A percentile compares a stretch with the other conserved stretches of the same genome.
phyloP scores from a whole-genome alignment of 768 basidiomycete species.

The Amanita muscaria region DNA sequence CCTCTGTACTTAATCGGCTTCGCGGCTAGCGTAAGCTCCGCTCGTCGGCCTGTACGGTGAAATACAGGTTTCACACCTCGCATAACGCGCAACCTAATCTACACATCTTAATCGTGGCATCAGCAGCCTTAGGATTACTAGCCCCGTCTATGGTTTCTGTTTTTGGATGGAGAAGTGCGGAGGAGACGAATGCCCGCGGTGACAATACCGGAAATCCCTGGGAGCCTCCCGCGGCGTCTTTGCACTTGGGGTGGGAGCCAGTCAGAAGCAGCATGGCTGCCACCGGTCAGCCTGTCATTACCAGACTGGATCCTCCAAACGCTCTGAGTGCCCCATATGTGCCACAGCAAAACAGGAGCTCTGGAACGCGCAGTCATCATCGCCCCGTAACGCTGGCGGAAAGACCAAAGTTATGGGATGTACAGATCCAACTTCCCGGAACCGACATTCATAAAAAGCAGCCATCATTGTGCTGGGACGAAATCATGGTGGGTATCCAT shows the following conservation, averaged over 20 bases:
- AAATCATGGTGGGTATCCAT: slow-evolving; percentile 29
- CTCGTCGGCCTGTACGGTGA: no score
- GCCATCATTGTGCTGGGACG: slow-evolving; percentile 26
- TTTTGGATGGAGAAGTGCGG: slow-evolving; percentile 29
- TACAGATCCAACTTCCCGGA: slow-evolving; percentile 21
- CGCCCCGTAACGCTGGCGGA: slow-evolving; percentile 10
- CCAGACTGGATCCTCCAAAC: neutral
- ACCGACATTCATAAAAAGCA: slow-evolving; percentile 3
- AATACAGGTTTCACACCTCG: no score
- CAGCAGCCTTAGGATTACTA: slow-evolving; percentile 52
- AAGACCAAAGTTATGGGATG: slow-evolving; percentile 38
- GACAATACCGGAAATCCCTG: neutral
- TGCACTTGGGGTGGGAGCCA: no score
- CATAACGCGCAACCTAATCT: slow-evolving; percentile 23
- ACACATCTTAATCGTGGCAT: slow-evolving; percentile 50
- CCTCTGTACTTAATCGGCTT: no score
- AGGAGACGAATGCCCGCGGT: neutral
- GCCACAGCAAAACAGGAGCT: no score
- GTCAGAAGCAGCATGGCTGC: no score
- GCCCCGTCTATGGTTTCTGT: slow-evolving; percentile 37
- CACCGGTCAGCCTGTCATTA: no score
- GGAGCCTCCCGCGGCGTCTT: neutral
- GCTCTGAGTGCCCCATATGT: no score
- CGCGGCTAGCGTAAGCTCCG: no score
- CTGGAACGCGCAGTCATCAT: neutral